Conservation (phyloP, 139 green algal species). For the Diplosphaera chodatii region DNA sequence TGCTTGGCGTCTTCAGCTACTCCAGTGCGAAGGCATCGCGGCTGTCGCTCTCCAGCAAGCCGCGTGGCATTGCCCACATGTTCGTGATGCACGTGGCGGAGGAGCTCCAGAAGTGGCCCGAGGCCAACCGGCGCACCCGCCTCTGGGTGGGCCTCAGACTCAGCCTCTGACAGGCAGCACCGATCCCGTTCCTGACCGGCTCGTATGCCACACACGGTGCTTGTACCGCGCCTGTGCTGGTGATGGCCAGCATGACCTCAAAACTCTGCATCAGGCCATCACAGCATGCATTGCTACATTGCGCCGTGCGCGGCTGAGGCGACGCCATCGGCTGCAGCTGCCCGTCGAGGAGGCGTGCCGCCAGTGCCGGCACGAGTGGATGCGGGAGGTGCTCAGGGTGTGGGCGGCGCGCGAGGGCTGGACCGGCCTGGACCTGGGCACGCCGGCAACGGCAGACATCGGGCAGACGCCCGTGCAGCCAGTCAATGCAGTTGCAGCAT, state of each 20-base stretch:
- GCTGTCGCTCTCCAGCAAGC: constrained; percentile 24
- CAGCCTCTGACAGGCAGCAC: too few relatives aligned
- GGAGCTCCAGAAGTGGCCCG: constrained; percentile 79
- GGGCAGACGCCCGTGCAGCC: not conserved
- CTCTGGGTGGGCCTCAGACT: constrained; percentile 80
- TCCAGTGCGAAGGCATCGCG: constrained; percentile 43
- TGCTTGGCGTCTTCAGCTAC: constrained; percentile 69
- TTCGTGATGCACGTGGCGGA: constrained; percentile 79
- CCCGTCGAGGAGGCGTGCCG: constrained; percentile 43
- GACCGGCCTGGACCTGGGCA: constrained; percentile 9
- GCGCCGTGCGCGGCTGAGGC: too few relatives aligned
- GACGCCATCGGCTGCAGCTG: constrained; percentile 43
- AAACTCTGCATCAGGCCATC: too few relatives aligned
- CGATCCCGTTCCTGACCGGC: too few relatives aligned
- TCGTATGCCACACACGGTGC: too few relatives aligned
- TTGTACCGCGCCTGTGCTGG: too few relatives aligned
- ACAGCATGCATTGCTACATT: too few relatives aligned
- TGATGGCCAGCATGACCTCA: too few relatives aligned
- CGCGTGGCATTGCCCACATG: constrained; percentile 63
- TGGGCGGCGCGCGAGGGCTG: constrained; percentile 42
- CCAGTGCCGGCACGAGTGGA: constrained; percentile 67
- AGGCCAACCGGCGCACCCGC: constrained; percentile 53
- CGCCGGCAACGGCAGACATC: not conserved
- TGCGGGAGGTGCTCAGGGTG: constrained; percentile 57
- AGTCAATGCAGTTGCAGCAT: too few relatives aligned